Percentiles rank a stretch among this genome's conserved stretches.
Conservation (phyloP, 1,284 basidiomycete genomes). For the Chalciporus sp. region DNA sequence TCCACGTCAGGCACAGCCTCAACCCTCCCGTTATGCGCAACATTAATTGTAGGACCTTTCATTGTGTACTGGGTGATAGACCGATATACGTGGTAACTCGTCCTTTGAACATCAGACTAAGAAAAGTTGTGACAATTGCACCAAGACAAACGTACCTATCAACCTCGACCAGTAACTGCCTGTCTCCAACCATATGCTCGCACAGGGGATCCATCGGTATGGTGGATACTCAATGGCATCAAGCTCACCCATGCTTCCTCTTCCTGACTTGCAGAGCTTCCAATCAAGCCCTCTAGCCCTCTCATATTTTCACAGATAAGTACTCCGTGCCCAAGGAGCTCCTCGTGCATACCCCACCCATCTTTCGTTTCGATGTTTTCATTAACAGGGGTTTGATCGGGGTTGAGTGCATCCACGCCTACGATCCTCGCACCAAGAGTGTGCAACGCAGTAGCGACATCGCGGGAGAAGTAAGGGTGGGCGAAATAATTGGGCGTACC, state of each 20-base stretch:
- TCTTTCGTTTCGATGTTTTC: slow-evolving; percentile 10
- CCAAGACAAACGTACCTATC: too few relatives aligned
- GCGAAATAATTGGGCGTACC: slow-evolving; percentile 51
- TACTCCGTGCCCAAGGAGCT: slow-evolving; percentile 55
- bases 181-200: slow-evolving; percentile 58
- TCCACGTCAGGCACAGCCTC: background rate
- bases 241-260: slow-evolving; percentile 51
- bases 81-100: too few relatives aligned
- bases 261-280: slow-evolving; percentile 2
- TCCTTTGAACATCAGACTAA: too few relatives aligned
- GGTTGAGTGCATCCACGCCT: slow-evolving; percentile 64
- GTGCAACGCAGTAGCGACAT: slow-evolving; percentile 52
- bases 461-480: slow-evolving; percentile 62
- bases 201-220: slow-evolving; percentile 67
- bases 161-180: background rate
- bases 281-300: slow-evolving; percentile 45
- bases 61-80: too few relatives aligned
- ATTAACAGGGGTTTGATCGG: slow-evolving; percentile 55
- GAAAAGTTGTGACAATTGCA: too few relatives aligned
- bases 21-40: too few relatives aligned
- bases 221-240: slow-evolving; percentile 56
- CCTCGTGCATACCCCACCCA: slow-evolving; percentile 51
- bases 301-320: slow-evolving; percentile 71
- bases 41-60: too few relatives aligned
- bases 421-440: slow-evolving; percentile 54